These are phyloP conservation scores for Erigeron canadensis DNA, from an alignment of 129 eudicot genomes.

Conservation along the genomic window DNA sequence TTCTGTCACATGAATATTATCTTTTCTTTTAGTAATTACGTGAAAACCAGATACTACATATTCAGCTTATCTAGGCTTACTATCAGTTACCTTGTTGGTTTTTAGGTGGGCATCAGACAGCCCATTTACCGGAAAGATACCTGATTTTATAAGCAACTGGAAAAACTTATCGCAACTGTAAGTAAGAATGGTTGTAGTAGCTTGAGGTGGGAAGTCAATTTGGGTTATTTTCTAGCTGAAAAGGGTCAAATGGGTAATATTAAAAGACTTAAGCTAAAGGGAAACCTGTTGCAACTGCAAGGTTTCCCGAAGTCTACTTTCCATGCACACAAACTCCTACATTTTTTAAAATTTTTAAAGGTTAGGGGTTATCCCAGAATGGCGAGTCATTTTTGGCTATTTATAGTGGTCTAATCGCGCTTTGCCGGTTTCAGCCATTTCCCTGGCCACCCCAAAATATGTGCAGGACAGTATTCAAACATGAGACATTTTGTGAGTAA, in stretches of 20 bases:
- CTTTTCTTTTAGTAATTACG: not conserved
- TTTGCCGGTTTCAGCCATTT: too few relatives aligned
- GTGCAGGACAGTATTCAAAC: too few relatives aligned
- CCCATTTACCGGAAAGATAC: conserved; percentile 61
- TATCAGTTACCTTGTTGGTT: conserved; percentile 17
- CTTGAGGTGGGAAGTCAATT: not conserved
- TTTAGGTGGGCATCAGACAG: conserved; percentile 76
- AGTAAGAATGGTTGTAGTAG: conserved; percentile 27
- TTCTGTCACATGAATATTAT: conserved; percentile 4
- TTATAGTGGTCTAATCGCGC: too few relatives aligned
- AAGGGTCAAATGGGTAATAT: not conserved
- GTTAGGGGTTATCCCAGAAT: not conserved
- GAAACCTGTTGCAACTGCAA: conserved; percentile 4
- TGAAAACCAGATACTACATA: conserved; percentile 4
- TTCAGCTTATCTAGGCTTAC: conserved; percentile 9
- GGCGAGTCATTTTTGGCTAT: too few relatives aligned
- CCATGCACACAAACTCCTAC: not conserved
- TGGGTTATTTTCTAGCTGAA: not conserved
- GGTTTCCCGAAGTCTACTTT: not conserved
- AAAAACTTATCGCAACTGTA: conserved; percentile 45
- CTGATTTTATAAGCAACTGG: conserved; percentile 68
- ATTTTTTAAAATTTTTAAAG: not conserved
- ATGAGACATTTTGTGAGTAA: too few relatives aligned
- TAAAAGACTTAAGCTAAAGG: not conserved
- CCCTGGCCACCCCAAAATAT: too few relatives aligned